phyloP scores from a whole-genome alignment of 2,329 filamentous ascomycete species.

The Cladosporium sp. region DNA sequence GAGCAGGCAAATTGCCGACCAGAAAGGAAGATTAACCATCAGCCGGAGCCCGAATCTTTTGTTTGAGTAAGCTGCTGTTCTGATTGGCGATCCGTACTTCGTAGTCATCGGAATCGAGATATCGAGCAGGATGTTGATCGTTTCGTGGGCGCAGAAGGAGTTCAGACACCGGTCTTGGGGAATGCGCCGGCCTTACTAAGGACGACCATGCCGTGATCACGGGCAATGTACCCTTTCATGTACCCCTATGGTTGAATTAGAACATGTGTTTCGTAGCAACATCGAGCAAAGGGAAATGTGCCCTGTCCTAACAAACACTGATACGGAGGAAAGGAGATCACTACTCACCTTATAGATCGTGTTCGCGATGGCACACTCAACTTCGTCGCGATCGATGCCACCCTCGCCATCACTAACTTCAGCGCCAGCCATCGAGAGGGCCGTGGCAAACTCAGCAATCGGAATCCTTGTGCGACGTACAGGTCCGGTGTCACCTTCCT shows the following conservation, averaged over 20 bases:
- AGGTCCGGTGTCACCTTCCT: conserved; percentile 60
- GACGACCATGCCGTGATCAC: conserved; percentile 84
- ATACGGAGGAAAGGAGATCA: neutral
- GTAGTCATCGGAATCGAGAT: too few relatives aligned
- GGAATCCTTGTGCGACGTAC: conserved; percentile 70
- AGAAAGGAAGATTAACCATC: too few relatives aligned
- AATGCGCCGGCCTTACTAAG: conserved; percentile 91
- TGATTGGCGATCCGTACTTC: too few relatives aligned
- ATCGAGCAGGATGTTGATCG: too few relatives aligned
- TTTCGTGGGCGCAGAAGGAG: neutral
- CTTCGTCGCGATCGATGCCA: conserved; percentile 78
- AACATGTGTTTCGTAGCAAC: neutral
- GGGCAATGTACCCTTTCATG: conserved; percentile 97
- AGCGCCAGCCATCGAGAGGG: conserved; percentile 64
- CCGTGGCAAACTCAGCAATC: conserved; percentile 77
- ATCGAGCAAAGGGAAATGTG: too few relatives aligned
- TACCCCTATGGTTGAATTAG: conserved; percentile 55
- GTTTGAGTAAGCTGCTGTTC: too few relatives aligned
- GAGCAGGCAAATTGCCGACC: too few relatives aligned
- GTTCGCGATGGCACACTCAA: conserved; percentile 90
- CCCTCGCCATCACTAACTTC: conserved; percentile 51
- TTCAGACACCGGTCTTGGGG: conserved; percentile 66
- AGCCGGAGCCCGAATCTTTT: too few relatives aligned
- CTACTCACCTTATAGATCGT: conserved; percentile 90
- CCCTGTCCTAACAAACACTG: too few relatives aligned